These are phyloP conservation scores for Backusella mclennaniae DNA, from an alignment of 192 early-diverging fungal genomes.

Conservation along the genomic window DNA sequence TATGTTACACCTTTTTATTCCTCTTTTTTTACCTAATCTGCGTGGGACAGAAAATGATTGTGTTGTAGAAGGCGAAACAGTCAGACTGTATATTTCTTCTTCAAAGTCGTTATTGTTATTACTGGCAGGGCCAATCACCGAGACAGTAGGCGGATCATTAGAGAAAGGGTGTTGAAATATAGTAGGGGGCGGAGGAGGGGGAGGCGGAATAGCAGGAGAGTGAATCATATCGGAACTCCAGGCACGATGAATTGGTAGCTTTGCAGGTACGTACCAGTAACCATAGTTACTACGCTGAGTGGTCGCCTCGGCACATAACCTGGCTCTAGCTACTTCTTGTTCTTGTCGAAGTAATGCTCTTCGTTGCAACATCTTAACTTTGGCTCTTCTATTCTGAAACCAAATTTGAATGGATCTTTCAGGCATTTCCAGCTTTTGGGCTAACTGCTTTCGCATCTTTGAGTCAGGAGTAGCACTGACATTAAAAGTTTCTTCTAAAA, in stretches of 20 bases:
- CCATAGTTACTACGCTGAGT: neutral
- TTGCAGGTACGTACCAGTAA: neutral
- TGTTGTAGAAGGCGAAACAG: slow-evolving; percentile 3
- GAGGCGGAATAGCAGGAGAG: neutral
- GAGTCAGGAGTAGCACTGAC: slow-evolving; percentile 62
- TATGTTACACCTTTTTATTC: neutral
- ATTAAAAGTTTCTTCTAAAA: slow-evolving; percentile 66
- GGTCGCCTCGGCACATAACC: slow-evolving; percentile 22
- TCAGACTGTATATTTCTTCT: neutral
- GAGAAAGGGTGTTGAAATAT: neutral
- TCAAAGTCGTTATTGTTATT: neutral
- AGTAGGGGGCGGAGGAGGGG: neutral
- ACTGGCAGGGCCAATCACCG: neutral
- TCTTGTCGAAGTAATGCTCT: slow-evolving; percentile 27
- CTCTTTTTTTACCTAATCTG: neutral
- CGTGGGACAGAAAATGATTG: slow-evolving; percentile 1
- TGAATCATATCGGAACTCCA: slow-evolving; percentile 29
- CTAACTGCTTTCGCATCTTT: slow-evolving; percentile 62
- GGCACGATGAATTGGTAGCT: slow-evolving; percentile 25
- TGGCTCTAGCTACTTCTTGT: slow-evolving; percentile 23
- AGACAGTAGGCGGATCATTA: slow-evolving; percentile 10
- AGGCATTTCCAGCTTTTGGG: slow-evolving; percentile 65
- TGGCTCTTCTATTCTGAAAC: slow-evolving; percentile 82
- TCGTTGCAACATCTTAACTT: slow-evolving; percentile 60
- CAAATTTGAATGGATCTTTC: slow-evolving; percentile 77